A percentile compares a stretch with the other conserved stretches of the same genome.
Evolutionary conservation across 2,329 filamentous ascomycete species (phyloP).

Genomic region (Arthrobotrys sinensis): DNA sequence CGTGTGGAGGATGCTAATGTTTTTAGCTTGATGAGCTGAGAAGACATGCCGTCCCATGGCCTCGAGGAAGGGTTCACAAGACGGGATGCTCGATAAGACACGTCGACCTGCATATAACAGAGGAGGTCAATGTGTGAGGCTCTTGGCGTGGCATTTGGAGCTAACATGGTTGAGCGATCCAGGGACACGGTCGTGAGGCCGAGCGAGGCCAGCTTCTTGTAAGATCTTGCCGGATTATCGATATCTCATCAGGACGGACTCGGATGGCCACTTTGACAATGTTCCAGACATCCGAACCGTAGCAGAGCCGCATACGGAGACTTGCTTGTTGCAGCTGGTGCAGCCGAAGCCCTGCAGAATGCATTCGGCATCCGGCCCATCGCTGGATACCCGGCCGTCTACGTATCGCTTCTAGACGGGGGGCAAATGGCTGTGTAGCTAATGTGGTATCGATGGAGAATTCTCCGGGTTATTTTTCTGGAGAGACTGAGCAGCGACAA

Average conservation of each 20-base stretch:
- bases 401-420: background rate
- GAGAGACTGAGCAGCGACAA: background rate
- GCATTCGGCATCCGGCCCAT: conserved; percentile 24
- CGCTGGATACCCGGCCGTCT: background rate
- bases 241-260: background rate
- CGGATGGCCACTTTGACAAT: background rate
- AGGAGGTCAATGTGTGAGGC: conserved; percentile 2
- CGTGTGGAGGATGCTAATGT: background rate
- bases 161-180: background rate
- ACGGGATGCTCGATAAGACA: conserved; percentile 5
- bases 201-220: background rate
- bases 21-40: conserved; percentile 7
- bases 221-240: background rate
- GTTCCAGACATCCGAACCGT: background rate
- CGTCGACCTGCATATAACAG: conserved; percentile 31
- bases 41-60: background rate
- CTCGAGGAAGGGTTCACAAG: background rate
- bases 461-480: background rate
- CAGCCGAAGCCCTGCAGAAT: conserved; percentile 38
- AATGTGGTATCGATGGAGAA: background rate
- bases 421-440: background rate
- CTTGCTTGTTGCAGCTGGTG: conserved; percentile 25
- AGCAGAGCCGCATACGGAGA: conserved; percentile 15
- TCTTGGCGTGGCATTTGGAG: background rate
- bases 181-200: conserved; percentile 8